A percentile compares a stretch with the other conserved stretches of the same genome.
Conservation (phyloP, 2,329 filamentous ascomycete species). For the Colletotrichum sp. region DNA sequence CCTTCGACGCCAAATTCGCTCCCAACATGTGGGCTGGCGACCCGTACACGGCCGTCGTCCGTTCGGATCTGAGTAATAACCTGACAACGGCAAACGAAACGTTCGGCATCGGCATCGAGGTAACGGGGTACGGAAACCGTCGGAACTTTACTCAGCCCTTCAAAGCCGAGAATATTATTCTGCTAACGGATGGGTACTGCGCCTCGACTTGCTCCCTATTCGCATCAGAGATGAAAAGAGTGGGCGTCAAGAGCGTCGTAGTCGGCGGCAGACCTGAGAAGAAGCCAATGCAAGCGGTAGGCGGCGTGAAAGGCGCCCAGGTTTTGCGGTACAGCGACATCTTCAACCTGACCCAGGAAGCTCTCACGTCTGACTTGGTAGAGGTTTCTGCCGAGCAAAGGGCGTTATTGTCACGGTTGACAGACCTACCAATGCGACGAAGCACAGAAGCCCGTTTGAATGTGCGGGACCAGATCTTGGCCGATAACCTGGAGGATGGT, state of each 20-base stretch:
- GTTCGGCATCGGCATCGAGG: constrained; percentile 47
- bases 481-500: constrained; percentile 38
- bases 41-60: constrained; percentile 56
- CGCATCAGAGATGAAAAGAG: constrained; percentile 53
- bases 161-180: constrained; percentile 59
- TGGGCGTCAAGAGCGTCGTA: background rate
- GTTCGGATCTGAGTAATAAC: constrained; percentile 54
- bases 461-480: constrained; percentile 43
- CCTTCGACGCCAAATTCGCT: constrained; percentile 49
- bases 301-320: constrained; percentile 47
- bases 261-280: constrained; percentile 25
- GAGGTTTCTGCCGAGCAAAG: constrained; percentile 31
- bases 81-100: constrained; percentile 42
- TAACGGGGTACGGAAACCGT: constrained; percentile 55
- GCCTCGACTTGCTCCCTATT: constrained; percentile 64
- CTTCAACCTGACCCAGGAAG: background rate
- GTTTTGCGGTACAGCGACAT: constrained; percentile 35
- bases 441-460: constrained; percentile 39
- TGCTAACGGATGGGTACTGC: constrained; percentile 64
- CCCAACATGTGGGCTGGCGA: constrained; percentile 49
- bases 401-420: constrained; percentile 34
- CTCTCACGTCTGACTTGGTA: background rate
- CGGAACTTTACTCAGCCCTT: constrained; percentile 58
- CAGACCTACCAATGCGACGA: constrained; percentile 33
- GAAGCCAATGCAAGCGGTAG: constrained; percentile 51